Evolutionary conservation across 1,284 basidiomycete genomes (phyloP).

Genomic region (Melampsora larici-populina): DNA sequence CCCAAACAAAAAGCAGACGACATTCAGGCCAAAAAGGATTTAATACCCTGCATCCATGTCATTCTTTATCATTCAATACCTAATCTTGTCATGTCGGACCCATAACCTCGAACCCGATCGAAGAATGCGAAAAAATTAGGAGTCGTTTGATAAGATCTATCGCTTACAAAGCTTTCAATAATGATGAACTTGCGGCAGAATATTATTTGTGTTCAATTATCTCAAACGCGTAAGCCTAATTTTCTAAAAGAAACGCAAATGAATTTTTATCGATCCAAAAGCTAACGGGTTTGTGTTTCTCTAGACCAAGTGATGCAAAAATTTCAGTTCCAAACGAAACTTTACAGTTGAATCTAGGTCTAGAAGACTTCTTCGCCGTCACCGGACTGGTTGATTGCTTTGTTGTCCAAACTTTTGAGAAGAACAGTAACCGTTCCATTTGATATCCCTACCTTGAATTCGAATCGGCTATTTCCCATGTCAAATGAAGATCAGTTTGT

Average conservation of each 20-base stretch:
- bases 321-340: not conserved
- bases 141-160: slow-evolving; percentile 25
- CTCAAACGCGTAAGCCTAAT: slow-evolving; percentile 23
- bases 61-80: slow-evolving; percentile 26
- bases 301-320: not conserved
- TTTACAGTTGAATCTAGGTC: slow-evolving; percentile 36
- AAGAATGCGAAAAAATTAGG: not conserved
- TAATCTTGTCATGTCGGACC: not conserved
- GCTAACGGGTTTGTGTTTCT: not conserved
- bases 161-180: slow-evolving; percentile 11
- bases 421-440: slow-evolving; percentile 16
- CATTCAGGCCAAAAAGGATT: not conserved
- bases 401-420: slow-evolving; percentile 19
- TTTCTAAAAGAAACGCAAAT: too few relatives aligned
- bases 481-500: slow-evolving; percentile 23
- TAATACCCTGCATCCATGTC: slow-evolving; percentile 35
- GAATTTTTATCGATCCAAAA: not conserved
- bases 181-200: slow-evolving; percentile 36
- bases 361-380: slow-evolving; percentile 11
- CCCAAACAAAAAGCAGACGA: too few relatives aligned
- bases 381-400: not conserved
- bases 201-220: slow-evolving; percentile 13
- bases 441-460: slow-evolving; percentile 15
- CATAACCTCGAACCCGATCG: not conserved
- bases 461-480: slow-evolving; percentile 24